Conservation (phyloP, 176 grass and related monocot genomes). For the Oropetium thomaeum region DNA sequence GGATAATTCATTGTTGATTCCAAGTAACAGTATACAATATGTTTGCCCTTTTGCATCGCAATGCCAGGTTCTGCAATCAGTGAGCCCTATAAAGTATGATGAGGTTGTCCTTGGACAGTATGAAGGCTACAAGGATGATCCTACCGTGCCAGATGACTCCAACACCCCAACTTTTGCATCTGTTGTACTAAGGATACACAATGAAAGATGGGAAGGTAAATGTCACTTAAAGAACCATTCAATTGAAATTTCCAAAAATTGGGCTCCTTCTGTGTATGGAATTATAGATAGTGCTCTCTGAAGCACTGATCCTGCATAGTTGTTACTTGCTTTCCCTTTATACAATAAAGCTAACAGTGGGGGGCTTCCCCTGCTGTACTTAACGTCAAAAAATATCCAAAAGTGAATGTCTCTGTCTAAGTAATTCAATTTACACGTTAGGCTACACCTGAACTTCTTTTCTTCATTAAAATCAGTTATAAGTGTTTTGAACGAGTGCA, state of each 20-base stretch:
- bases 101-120: conserved; percentile 96
- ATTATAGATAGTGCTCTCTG: too few relatives aligned
- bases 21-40: neutral
- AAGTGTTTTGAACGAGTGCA: too few relatives aligned
- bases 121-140: conserved; percentile 91
- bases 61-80: conserved; percentile 89
- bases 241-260: neutral
- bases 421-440: neutral
- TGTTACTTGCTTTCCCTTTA: too few relatives aligned
- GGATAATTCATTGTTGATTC: neutral
- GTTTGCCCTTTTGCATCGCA: neutral
- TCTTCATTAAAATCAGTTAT: neutral
- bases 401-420: neutral
- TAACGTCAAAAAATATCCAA: neutral
- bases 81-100: conserved; percentile 72
- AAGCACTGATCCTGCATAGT: too few relatives aligned
- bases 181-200: conserved; percentile 72
- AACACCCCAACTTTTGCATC: conserved; percentile 95
- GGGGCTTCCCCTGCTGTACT: too few relatives aligned
- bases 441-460: neutral
- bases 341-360: too few relatives aligned
- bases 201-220: conserved; percentile 99
- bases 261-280: too few relatives aligned
- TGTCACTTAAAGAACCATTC: conserved; percentile 21
- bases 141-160: conserved; percentile 81